Evolutionary conservation across 2,329 filamentous ascomycete species (phyloP), one percentile per base, ranked within the genome.

Genomic region (Graphium sp.): DNA sequence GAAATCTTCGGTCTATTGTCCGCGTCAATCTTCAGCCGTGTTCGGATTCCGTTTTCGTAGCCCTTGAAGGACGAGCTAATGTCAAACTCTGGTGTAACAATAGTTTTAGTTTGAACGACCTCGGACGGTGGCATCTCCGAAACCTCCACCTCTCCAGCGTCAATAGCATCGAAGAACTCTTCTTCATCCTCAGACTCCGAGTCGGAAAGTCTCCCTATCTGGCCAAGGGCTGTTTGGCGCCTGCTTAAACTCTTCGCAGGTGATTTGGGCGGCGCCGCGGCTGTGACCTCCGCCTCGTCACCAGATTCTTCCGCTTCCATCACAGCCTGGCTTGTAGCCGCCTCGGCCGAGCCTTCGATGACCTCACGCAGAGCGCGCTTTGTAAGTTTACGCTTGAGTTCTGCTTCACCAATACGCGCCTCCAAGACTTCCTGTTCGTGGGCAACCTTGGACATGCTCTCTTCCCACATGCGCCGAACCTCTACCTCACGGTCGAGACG

Each of bases 391-490:
- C 84, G 71, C 60, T 92, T 95, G 45, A 79, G 69, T 49, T 95
- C 87, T 2, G 84, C 81, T 50, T 93, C 81, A 24, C 81, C 83
- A 35, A 94, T 80, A 33, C 75, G 77, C 20, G 72, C 81, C 47
- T 95, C 83, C 2, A 98, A 65, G 29, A 84, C 70, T 51, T 95
- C 89, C 42, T 98, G 89, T 48, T 98, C 89, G 32, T 73, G 74
- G 12, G 85, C 89, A n/a, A 98, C 79, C 42, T 85, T 75, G 7
- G 89, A 84, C 89, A 98, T 94, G 52, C 85, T 95, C 44, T 98
- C 89, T 53, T 98, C 89, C 89, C 89, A 98, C 72, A 98, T 81
- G 34, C 81, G 76, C 21, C 89, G 74, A 55, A 95, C 77, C 46
- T 93, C 82, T 24, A 76, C 75, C 54, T 98, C 89, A 30, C 84